Conservation (phyloP, 2,329 filamentous ascomycete species). For the Colletotrichum musicola region DNA sequence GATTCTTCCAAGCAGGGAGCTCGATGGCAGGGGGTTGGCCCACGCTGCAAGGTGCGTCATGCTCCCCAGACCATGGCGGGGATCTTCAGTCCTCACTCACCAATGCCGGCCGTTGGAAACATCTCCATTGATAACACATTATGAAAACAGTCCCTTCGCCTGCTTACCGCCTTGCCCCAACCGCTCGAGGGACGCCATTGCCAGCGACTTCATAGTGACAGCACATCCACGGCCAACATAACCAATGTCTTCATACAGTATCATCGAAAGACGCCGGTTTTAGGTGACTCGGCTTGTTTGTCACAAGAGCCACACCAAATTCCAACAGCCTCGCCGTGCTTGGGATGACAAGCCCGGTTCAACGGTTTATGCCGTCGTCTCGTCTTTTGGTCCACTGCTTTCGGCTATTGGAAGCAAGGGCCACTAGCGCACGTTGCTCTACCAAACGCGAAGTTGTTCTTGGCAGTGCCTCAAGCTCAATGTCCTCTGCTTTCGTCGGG, state of each 20-base stretch:
- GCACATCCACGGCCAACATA: not conserved
- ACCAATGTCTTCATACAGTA: not conserved
- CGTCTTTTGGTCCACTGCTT: constrained; percentile 7
- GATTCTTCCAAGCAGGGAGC: constrained; percentile 16
- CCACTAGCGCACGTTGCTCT: not conserved
- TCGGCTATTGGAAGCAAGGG: not conserved
- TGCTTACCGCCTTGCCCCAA: constrained; percentile 29
- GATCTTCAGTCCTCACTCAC: constrained; percentile 11
- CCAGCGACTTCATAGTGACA: constrained; percentile 12
- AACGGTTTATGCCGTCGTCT: constrained; percentile 24
- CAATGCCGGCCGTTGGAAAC: constrained; percentile 22
- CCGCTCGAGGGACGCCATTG: not conserved
- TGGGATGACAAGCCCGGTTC: constrained; percentile 25
- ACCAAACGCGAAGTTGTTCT: constrained; percentile 1
- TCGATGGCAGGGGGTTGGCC: constrained; percentile 19
- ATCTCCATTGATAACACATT: constrained; percentile 6
- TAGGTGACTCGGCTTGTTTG: constrained; percentile 3
- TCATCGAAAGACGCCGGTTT: not conserved
- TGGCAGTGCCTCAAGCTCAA: constrained; percentile 20
- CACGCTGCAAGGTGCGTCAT: constrained; percentile 32
- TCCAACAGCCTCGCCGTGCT: constrained; percentile 9
- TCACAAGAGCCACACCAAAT: constrained; percentile 2
- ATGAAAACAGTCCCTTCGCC: not conserved
- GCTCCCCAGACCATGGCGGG: constrained; percentile 31
- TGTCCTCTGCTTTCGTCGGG: constrained; percentile 4